These are phyloP conservation scores for Francoa sonchifolia DNA, from an alignment of 441 rosid species.

Conservation along the genomic window DNA sequence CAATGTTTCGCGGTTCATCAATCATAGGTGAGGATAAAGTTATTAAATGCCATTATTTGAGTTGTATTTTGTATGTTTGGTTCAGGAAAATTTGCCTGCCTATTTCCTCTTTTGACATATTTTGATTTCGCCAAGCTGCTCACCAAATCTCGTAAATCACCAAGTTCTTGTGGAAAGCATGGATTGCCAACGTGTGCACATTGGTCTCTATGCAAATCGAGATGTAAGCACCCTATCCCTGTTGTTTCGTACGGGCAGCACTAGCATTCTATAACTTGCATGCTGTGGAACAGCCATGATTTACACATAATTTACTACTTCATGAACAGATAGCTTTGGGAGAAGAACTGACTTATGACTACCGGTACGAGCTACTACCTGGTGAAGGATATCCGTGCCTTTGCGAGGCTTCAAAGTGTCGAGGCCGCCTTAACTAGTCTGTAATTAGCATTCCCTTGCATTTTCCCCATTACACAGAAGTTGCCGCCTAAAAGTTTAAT, in stretches of 20 bases:
- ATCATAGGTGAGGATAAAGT: conserved; percentile 61
- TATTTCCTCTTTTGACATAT: conserved; percentile 6
- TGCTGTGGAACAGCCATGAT: no score
- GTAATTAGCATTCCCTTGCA: background rate
- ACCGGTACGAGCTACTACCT: conserved; percentile 31
- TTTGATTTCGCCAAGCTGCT: conserved; percentile 47
- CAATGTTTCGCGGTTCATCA: conserved; percentile 82
- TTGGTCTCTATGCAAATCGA: conserved; percentile 80
- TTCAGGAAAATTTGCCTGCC: no score
- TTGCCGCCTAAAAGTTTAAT: background rate
- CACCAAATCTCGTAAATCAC: conserved; percentile 64
- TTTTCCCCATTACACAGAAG: no score
- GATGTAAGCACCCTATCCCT: conserved; percentile 51
- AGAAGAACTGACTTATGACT: conserved; percentile 74
- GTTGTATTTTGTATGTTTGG: no score
- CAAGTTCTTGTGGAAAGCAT: conserved; percentile 89
- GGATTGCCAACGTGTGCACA: conserved; percentile 64
- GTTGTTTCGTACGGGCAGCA: no score
- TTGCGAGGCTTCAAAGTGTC: conserved; percentile 56
- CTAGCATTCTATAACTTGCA: no score
- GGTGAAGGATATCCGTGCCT: conserved; percentile 54
- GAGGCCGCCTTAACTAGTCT: conserved; percentile 47
- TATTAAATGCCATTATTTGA: background rate
- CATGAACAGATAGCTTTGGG: conserved; percentile 71
- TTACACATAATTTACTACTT: no score